Conservation (phyloP, 768 basidiomycete species). For the Favolaschia claudopus region DNA sequence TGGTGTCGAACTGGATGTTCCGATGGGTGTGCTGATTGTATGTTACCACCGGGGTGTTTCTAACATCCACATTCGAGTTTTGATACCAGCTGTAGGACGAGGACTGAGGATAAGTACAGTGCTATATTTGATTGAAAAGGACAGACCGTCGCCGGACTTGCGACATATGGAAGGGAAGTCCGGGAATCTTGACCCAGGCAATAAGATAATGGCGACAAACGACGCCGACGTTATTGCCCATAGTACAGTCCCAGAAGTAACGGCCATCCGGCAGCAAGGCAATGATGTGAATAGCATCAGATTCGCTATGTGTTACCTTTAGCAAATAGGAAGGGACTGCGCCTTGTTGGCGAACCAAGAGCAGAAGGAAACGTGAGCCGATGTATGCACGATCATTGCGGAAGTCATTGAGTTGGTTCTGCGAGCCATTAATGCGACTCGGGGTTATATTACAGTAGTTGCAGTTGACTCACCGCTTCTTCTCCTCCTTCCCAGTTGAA, state of each 20-base stretch:
- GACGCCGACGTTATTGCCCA: slow-evolving; percentile 41
- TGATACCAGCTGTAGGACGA: too few species aligned
- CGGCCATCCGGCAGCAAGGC: slow-evolving; percentile 32
- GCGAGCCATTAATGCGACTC: background rate
- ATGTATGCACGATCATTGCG: slow-evolving; percentile 38
- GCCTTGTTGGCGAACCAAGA: slow-evolving; percentile 28
- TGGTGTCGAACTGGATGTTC: too few species aligned
- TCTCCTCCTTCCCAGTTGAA: too few species aligned
- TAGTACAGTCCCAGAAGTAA: slow-evolving; percentile 44
- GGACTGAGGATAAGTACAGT: too few species aligned
- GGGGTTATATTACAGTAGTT: too few species aligned
- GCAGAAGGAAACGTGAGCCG: slow-evolving; percentile 36
- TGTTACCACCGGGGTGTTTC: too few species aligned
- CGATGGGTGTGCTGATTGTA: too few species aligned
- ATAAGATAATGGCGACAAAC: slow-evolving; percentile 44
- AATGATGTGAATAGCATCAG: slow-evolving; percentile 32
- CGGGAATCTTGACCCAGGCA: slow-evolving; percentile 25
- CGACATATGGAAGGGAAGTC: slow-evolving; percentile 35
- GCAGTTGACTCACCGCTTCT: too few species aligned
- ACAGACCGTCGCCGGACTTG: slow-evolving; percentile 27
- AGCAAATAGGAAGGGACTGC: slow-evolving; percentile 32
- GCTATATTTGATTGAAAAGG: too few species aligned
- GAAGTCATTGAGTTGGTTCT: slow-evolving; percentile 28
- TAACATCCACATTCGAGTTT: too few species aligned
- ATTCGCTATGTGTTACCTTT: slow-evolving; percentile 30